These are phyloP conservation scores for Epicoccum sorghinum DNA, from an alignment of 2,329 filamentous ascomycete species.

Conservation along the genomic window DNA sequence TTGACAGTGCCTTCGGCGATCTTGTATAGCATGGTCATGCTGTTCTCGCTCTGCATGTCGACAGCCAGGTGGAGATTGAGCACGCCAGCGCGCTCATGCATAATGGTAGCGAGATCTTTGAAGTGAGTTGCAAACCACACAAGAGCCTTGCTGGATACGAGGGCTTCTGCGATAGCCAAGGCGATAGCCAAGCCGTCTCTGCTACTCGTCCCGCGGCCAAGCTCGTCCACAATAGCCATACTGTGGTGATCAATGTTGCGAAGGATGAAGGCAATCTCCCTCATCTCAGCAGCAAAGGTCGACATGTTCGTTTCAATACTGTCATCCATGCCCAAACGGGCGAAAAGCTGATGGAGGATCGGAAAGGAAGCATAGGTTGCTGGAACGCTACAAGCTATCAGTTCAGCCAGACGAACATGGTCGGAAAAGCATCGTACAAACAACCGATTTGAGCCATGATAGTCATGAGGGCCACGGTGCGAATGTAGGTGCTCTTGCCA, in stretches of 20 bases:
- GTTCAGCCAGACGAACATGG: not conserved
- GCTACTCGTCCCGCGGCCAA: slow-evolving; percentile 89
- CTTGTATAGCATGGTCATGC: slow-evolving; percentile 88
- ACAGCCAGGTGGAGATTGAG: slow-evolving; percentile 82
- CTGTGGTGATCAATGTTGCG: slow-evolving; percentile 78
- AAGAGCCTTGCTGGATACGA: slow-evolving; percentile 77
- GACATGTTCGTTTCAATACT: slow-evolving; percentile 89
- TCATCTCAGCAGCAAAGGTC: slow-evolving; percentile 93
- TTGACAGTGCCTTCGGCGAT: slow-evolving; percentile 73
- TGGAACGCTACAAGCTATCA: slow-evolving; percentile 62
- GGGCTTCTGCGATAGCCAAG: slow-evolving; percentile 84
- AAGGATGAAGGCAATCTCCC: slow-evolving; percentile 92
- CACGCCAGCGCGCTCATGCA: slow-evolving; percentile 77
- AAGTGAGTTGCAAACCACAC: slow-evolving; percentile 98
- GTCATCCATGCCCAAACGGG: slow-evolving; percentile 84
- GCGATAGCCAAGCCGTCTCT: slow-evolving; percentile 89
- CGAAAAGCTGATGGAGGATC: slow-evolving; percentile 82
- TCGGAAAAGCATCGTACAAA: slow-evolving; percentile 56
- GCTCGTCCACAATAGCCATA: slow-evolving; percentile 86
- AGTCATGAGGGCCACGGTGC: slow-evolving; percentile 79
- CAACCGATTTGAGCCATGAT: slow-evolving; percentile 94
- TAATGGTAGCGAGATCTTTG: slow-evolving; percentile 75
- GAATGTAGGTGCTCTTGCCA: slow-evolving; percentile 92
- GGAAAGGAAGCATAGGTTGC: slow-evolving; percentile 83
- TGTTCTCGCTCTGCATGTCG: slow-evolving; percentile 64